Conservation (phyloP, 1,284 basidiomycete genomes). For the Ceratobasidium sp. region DNA sequence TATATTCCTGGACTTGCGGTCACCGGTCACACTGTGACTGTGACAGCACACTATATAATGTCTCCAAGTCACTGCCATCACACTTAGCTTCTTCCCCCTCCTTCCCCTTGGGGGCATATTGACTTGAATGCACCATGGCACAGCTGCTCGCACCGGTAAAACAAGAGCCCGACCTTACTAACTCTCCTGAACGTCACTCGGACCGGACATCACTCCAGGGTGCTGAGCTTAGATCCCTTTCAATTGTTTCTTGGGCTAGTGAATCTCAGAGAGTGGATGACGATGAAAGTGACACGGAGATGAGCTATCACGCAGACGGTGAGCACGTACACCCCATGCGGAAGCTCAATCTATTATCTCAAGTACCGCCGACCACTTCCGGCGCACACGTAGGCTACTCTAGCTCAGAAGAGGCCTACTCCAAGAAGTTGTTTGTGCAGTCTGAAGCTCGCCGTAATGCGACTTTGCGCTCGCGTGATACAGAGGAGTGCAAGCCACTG, state of each 20-base stretch:
- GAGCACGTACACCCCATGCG: neutral
- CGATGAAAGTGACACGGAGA: conserved; percentile 1
- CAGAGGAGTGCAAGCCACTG: neutral
- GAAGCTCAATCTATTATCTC: neutral
- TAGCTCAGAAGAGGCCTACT: conserved; percentile 5
- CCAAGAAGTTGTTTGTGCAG: neutral
- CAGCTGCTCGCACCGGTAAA: neutral
- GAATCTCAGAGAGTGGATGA: neutral
- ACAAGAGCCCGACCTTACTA: neutral
- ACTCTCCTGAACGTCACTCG: neutral
- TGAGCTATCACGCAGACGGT: neutral
- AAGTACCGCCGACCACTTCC: neutral
- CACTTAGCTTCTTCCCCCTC: neutral
- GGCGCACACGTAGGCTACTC: neutral
- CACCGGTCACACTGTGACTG: conserved; percentile 13
- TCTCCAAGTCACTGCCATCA: neutral
- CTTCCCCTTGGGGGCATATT: neutral
- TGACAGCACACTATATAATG: too few species aligned
- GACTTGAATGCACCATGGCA: neutral
- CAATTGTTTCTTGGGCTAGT: neutral
- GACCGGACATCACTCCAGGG: neutral
- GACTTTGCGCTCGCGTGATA: neutral
- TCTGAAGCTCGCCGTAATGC: neutral
- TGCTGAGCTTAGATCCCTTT: neutral
- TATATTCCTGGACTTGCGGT: conserved; percentile 7